These are phyloP conservation scores for Pharus latifolius DNA, from an alignment of 176 grass and related monocot genomes.

Conservation along the genomic window DNA sequence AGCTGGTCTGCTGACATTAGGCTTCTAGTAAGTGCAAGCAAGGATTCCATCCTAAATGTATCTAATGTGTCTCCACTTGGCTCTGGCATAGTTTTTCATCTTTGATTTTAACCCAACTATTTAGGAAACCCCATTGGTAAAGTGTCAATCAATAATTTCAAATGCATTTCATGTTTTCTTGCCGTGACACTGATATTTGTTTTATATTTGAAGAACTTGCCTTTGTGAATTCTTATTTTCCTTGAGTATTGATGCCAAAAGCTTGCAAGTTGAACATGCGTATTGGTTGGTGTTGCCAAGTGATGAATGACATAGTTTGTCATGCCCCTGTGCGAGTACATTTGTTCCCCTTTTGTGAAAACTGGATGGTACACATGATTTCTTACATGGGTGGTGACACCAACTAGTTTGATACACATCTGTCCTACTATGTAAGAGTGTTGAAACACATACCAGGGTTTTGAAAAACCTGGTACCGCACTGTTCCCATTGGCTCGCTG, in stretches of 20 bases:
- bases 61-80: background rate
- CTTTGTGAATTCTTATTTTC: background rate
- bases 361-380: background rate
- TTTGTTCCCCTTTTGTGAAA: background rate
- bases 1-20: slow-evolving; percentile 55
- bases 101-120: too few relatives aligned
- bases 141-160: too few relatives aligned
- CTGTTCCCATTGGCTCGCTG: too few relatives aligned
- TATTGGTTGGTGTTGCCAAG: background rate
- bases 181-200: too few relatives aligned
- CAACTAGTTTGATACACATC: background rate
- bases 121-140: too few relatives aligned
- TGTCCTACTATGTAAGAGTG: background rate
- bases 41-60: slow-evolving; percentile 51
- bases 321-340: background rate
- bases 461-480: too few relatives aligned
- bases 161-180: too few relatives aligned
- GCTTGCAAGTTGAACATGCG: background rate
- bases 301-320: background rate
- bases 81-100: too few relatives aligned
- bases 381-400: background rate
- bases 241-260: background rate
- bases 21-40: slow-evolving; percentile 54
- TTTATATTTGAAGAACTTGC: too few relatives aligned
- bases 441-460: background rate